Evolutionary conservation across 305 asterid genomes (phyloP).

Genomic region (Petunia hybrid): DNA sequence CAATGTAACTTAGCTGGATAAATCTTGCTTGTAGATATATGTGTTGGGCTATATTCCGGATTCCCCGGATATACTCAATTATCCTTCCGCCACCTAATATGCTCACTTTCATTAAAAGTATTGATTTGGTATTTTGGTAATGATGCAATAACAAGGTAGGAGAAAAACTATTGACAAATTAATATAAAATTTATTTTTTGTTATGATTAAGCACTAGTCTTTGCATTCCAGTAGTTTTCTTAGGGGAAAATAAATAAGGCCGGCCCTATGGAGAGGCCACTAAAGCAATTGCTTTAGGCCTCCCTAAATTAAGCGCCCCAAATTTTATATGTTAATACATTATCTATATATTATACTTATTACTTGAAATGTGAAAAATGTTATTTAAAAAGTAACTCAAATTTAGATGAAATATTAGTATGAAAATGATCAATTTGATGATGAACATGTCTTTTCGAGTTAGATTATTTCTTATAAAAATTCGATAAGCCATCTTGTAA

Average conservation of each 20-base stretch:
- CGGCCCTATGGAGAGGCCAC: too few species aligned
- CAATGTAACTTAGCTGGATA: slow-evolving; percentile 4
- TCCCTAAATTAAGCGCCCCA: too few species aligned
- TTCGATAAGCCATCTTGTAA: too few species aligned
- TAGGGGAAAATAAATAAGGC: not conserved
- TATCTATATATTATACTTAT: too few species aligned
- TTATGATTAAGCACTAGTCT: not conserved
- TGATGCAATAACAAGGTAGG: not conserved
- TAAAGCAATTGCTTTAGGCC: too few species aligned
- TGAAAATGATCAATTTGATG: too few species aligned
- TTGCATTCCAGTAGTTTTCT: not conserved
- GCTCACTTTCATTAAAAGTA: slow-evolving; percentile 1
- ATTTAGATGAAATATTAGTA: too few species aligned
- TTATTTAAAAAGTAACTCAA: too few species aligned
- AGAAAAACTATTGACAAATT: slow-evolving; percentile 2
- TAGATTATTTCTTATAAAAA: too few species aligned
- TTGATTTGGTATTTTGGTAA: slow-evolving; percentile 18
- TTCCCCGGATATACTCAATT: slow-evolving; percentile 18
- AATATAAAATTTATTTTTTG: not conserved
- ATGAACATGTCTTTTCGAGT: too few species aligned
- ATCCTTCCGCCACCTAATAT: slow-evolving; percentile 27
- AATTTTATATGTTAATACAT: too few species aligned
- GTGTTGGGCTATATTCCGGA: not conserved
- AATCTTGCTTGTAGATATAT: not conserved
- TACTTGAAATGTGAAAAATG: too few species aligned